Percentiles rank a stretch among this genome's conserved stretches.
phyloP scores from a whole-genome alignment of 257 asterid genomes.

The Lavandula angustifolia region DNA sequence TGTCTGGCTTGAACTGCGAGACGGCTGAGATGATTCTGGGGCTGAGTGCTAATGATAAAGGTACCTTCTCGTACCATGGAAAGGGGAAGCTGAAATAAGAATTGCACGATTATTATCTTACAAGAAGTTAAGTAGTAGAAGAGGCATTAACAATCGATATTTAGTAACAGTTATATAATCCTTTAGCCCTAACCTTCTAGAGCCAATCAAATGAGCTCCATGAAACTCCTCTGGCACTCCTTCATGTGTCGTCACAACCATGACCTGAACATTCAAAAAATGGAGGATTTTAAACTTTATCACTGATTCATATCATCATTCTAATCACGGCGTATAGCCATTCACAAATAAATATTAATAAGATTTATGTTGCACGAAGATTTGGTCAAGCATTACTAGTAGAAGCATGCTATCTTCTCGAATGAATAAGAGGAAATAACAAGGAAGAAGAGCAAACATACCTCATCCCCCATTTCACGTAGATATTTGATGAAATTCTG shows the following conservation, averaged over 20 bases:
- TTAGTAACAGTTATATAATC: too few species aligned
- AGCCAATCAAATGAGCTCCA: conserved; percentile 94
- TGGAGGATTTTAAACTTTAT: not conserved
- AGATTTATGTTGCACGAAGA: too few species aligned
- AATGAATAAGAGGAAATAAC: not conserved
- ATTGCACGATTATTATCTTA: conserved; percentile 22
- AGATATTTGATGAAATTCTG: conserved; percentile 94
- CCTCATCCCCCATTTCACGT: conserved; percentile 99
- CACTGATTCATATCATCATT: not conserved
- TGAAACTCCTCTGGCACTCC: conserved; percentile 96
- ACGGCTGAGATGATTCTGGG: conserved; percentile 98
- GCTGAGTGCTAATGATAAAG: conserved; percentile 95
- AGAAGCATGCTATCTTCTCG: conserved; percentile 5
- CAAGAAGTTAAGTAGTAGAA: too few species aligned
- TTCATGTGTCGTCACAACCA: conserved; percentile 99
- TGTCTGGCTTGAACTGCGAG: conserved; percentile 88
- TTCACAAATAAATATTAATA: too few species aligned
- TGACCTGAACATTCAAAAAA: conserved; percentile 65
- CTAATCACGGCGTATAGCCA: not conserved
- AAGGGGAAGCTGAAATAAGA: conserved; percentile 76
- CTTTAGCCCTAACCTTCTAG: conserved; percentile 60
- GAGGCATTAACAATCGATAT: too few species aligned
- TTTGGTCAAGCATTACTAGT: not conserved
- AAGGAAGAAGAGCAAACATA: conserved; percentile 32
- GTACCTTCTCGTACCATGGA: conserved; percentile 90